Evolutionary conservation across 768 basidiomycete genomes (phyloP).

Genomic region (Termitomyces bulborhizus): DNA sequence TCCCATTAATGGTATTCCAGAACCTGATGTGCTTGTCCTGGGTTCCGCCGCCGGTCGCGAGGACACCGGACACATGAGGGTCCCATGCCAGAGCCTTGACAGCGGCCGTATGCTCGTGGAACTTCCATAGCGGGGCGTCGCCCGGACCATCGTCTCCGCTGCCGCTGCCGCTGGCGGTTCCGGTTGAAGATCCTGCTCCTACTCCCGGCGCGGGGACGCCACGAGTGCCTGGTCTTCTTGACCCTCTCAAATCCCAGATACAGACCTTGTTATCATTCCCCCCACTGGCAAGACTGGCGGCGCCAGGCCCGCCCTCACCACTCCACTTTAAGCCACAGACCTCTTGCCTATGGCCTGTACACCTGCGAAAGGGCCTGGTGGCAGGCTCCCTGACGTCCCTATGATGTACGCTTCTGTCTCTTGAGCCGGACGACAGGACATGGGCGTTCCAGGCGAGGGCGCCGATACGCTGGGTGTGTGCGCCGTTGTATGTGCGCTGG

Average conservation of each 20-base stretch:
- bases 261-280: conserved; percentile 99
- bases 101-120: conserved; percentile 94
- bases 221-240: conserved; percentile 17
- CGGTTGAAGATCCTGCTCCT: not conserved
- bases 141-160: conserved; percentile 25
- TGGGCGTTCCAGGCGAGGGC: conserved; percentile 91
- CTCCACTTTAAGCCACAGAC: conserved; percentile 97
- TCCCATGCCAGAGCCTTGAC: conserved; percentile 99
- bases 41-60: conserved; percentile 97
- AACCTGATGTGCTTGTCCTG: conserved; percentile 97
- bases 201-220: not conserved
- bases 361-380: conserved; percentile 60
- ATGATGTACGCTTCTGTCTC: conserved; percentile 87
- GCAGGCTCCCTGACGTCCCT: conserved; percentile 81
- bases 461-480: conserved; percentile 87
- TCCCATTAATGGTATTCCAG: conserved; percentile 90
- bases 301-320: conserved; percentile 19
- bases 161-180: not conserved
- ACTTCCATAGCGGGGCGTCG: conserved; percentile 82
- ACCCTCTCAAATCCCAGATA: conserved; percentile 86
- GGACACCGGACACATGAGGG: conserved; percentile 83
- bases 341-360: conserved; percentile 81
- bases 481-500: conserved; percentile 76
- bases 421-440: conserved; percentile 83
- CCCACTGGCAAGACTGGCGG: conserved; percentile 77